Percentiles rank a stretch among this genome's conserved stretches.
These are phyloP conservation scores for Schizonepeta tenuifolia DNA, from an alignment of 257 asterid species.

Conservation along the genomic window DNA sequence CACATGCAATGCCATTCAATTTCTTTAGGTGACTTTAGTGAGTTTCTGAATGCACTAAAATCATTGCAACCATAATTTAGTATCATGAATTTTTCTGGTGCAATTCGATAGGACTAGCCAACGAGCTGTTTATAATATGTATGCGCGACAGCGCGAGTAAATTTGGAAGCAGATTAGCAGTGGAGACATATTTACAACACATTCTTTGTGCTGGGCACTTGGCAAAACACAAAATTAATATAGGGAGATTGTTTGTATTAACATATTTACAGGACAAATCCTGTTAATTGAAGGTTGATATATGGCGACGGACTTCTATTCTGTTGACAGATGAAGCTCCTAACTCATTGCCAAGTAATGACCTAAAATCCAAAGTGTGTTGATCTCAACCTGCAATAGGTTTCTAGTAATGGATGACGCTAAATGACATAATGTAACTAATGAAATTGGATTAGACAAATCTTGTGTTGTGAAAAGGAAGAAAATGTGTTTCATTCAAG, in stretches of 20 bases:
- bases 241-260: neutral
- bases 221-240: neutral
- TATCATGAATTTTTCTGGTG: neutral
- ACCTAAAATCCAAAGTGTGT: neutral
- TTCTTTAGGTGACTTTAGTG: neutral
- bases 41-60: neutral
- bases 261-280: neutral
- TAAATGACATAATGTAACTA: neutral
- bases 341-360: neutral
- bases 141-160: neutral
- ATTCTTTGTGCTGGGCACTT: neutral
- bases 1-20: neutral
- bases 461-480: neutral
- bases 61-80: neutral
- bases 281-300: constrained; percentile 1
- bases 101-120: neutral
- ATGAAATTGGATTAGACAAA: constrained; percentile 11
- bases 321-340: neutral
- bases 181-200: neutral
- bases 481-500: neutral
- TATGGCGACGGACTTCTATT: neutral
- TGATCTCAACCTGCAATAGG: constrained; percentile 6
- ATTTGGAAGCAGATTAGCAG: neutral
- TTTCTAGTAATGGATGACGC: neutral
- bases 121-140: neutral